phyloP scores from a whole-genome alignment of 352 stramenopile genomes.

The Phytopythium helicoides region DNA sequence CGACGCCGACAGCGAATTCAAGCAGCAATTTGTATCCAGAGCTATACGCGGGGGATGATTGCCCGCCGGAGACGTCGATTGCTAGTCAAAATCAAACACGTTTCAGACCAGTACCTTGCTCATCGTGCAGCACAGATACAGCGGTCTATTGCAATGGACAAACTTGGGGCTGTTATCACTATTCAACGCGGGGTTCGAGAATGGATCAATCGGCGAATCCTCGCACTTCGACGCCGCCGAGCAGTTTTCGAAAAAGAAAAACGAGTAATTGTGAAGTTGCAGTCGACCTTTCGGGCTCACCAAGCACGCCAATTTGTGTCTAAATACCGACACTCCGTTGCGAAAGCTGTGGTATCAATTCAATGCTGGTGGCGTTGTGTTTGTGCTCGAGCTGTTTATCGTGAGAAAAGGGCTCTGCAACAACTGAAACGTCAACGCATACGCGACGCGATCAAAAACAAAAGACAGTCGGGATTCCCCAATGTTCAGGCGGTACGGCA shows the following conservation, averaged over 20 bases:
- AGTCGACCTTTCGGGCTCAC: constrained; percentile 48
- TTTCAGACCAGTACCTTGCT: constrained; percentile 18
- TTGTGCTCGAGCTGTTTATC: neutral
- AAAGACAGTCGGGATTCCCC: neutral
- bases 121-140: constrained; percentile 6
- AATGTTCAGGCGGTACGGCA: constrained; percentile 13
- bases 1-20: constrained; percentile 24
- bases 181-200: constrained; percentile 44
- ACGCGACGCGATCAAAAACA: constrained; percentile 19
- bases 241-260: constrained; percentile 69
- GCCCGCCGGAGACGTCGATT: constrained; percentile 28
- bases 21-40: constrained; percentile 49
- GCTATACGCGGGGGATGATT: constrained; percentile 23
- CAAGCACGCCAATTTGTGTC: constrained; percentile 25
- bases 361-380: constrained; percentile 51
- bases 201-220: constrained; percentile 34
- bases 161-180: constrained; percentile 33
- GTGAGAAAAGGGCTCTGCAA: constrained; percentile 1
- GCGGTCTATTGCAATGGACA: neutral
- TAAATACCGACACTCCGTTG: constrained; percentile 20
- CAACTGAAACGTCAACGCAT: constrained; percentile 18
- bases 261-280: constrained; percentile 42
- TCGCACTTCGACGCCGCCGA: constrained; percentile 34
- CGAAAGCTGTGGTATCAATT: constrained; percentile 24
- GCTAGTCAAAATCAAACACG: constrained; percentile 35